Evolutionary conservation across 2,329 filamentous ascomycete genomes (phyloP).

Genomic region (Phaeosphaeriaceae sp.): DNA sequence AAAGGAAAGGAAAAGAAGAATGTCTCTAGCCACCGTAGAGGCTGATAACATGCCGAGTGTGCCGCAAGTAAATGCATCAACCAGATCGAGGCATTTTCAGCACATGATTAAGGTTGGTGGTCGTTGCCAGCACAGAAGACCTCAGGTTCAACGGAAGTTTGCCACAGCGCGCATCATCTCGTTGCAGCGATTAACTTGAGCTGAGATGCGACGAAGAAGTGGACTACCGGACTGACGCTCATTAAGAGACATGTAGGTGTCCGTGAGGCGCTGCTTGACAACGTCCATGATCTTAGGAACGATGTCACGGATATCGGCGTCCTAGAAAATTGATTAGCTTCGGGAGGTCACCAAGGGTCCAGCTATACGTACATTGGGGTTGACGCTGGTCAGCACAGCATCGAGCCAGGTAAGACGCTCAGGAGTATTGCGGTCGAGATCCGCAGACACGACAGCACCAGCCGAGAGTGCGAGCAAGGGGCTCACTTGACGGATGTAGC

Average conservation of each 20-base stretch:
- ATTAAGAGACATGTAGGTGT: slow-evolving; percentile 64
- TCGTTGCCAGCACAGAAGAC: not conserved
- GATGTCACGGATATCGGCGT: slow-evolving; percentile 64
- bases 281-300: slow-evolving; percentile 68
- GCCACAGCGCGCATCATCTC: slow-evolving; percentile 38
- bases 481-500: slow-evolving; percentile 63
- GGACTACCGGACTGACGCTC: slow-evolving; percentile 60
- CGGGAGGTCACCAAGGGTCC: no score
- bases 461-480: slow-evolving; percentile 68
- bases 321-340: slow-evolving; percentile 47
- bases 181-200: slow-evolving; percentile 49
- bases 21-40: not conserved
- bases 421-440: slow-evolving; percentile 60
- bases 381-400: slow-evolving; percentile 62
- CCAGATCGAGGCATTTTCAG: slow-evolving; percentile 38
- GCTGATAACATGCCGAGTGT: not conserved
- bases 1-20: slow-evolving; percentile 3
- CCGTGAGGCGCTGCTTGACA: slow-evolving; percentile 64
- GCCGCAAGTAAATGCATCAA: not conserved
- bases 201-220: slow-evolving; percentile 61
- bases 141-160: slow-evolving; percentile 20
- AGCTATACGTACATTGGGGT: slow-evolving; percentile 58
- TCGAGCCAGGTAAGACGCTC: slow-evolving; percentile 68
- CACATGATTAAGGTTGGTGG: slow-evolving; percentile 20
- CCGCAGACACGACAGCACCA: slow-evolving; percentile 67